These are phyloP conservation scores for Cryphonectria radicalis DNA, from an alignment of 2,329 filamentous ascomycete species.

Conservation along the genomic window DNA sequence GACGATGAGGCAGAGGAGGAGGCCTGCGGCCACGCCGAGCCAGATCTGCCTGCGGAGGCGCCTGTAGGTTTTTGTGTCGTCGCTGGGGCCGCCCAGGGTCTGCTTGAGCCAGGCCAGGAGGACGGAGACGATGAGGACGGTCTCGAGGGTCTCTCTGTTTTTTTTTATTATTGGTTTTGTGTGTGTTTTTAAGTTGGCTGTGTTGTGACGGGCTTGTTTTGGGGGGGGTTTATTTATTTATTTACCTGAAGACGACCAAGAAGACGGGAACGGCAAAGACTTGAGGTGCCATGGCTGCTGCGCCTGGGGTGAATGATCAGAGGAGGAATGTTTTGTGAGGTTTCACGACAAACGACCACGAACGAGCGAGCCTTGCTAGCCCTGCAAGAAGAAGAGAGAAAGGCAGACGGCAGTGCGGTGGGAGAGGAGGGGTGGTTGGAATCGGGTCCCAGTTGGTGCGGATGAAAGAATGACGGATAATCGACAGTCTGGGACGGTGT, in stretches of 20 bases:
- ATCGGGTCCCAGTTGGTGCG: background rate
- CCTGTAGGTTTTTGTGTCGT: conserved; percentile 67
- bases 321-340: background rate
- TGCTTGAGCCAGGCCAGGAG: conserved; percentile 81
- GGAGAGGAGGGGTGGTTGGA: background rate
- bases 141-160: conserved; percentile 72
- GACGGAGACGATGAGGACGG: conserved; percentile 80
- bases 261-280: conserved; percentile 55
- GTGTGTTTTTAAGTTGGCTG: background rate
- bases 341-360: background rate
- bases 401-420: background rate
- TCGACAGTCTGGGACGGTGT: background rate
- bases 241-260: conserved; percentile 72
- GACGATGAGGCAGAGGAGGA: conserved; percentile 67
- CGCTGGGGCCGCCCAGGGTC: conserved; percentile 67
- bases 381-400: background rate
- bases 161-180: too few relatives aligned
- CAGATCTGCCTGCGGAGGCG: conserved; percentile 68
- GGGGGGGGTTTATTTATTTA: background rate
- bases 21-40: conserved; percentile 64
- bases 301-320: background rate
- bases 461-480: background rate
- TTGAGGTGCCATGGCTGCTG: conserved; percentile 23
- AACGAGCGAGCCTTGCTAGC: background rate
- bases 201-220: too few relatives aligned